Base-by-base conservation (phyloP, 108 stramenopile genomes). In the Epithemia pelagica region DNA sequence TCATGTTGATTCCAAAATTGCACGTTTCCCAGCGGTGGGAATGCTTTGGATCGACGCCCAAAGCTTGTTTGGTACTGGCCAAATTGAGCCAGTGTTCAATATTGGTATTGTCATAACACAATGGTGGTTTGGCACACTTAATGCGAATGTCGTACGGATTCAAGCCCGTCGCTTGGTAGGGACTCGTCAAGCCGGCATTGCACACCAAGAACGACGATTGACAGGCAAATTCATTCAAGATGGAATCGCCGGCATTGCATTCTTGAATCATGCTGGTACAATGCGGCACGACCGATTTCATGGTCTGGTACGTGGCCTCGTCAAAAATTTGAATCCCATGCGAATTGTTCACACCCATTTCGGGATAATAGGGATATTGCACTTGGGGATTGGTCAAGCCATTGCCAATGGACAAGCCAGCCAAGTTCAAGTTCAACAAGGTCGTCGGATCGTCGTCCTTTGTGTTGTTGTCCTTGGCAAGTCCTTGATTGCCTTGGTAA, bases 61-160 rank as follows among this genome's bases (percentile, higher is more conserved):
- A 71, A 1, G 93, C 90, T 71, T 91, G 62, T 74, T 84, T 85
- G 68, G 92, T 91, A 2, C 82, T 67, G 29, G 81, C 79, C 58
- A 67, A 30, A 74, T 95, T 96, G 67, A 98, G 74, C 61, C 86
- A 98, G 8, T 86, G 86, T 29, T 80, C 80, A 60, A 96, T 80
- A 72, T 78, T 66, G 28, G 83, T 81, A 69, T 97, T 96, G 74
- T 98, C 93, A 67, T 99, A 97, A 85, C 98, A 98, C 7, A 99
- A 85, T 32, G 85, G 95, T 32, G 75, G 83, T 24, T 67, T 53
- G 22, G 75, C 82, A 66, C 96, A 96, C 63, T 74, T 66, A 51
- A 79, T 90, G 63, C 94, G 87, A 71, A 98, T 95, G 74, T 98
- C 97, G 74, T 98, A 99, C 32, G 95, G 95, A 72, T 97, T 99